Conservation (phyloP, 2,329 filamentous ascomycete genomes). For the Trichophyton simii region DNA sequence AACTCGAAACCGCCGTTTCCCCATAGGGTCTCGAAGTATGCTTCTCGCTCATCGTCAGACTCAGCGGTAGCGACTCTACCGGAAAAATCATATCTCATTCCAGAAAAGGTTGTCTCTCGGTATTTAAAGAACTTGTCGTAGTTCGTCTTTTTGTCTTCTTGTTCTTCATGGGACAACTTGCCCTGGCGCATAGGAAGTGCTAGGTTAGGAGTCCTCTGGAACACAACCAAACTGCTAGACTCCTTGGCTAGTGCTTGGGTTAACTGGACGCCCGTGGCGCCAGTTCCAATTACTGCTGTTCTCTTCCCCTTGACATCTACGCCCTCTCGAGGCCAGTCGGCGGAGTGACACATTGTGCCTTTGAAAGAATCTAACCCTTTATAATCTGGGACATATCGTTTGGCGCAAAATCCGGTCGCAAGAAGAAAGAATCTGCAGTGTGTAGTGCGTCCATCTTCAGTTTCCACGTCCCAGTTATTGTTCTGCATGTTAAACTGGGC, state of each 20-base stretch:
- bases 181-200: constrained; percentile 49
- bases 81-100: constrained; percentile 44
- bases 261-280: constrained; percentile 52
- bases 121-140: constrained; percentile 40
- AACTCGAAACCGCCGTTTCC: constrained; percentile 42
- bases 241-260: constrained; percentile 46
- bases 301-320: constrained; percentile 48
- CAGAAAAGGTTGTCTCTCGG: constrained; percentile 42
- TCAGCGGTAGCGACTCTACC: constrained; percentile 44
- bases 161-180: constrained; percentile 37
- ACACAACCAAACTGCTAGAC: constrained; percentile 38
- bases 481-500: constrained; percentile 29
- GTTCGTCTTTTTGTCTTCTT: constrained; percentile 32
- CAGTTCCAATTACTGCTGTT: constrained; percentile 52
- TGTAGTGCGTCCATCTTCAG: constrained; percentile 29
- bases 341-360: constrained; percentile 47
- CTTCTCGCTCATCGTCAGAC: constrained; percentile 37
- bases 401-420: constrained; percentile 37
- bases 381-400: constrained; percentile 32
- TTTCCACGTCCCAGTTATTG: constrained; percentile 35
- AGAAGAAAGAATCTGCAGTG: constrained; percentile 36
- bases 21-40: constrained; percentile 40
- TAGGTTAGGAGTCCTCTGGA: constrained; percentile 56
- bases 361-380: constrained; percentile 37
- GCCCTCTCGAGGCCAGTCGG: constrained; percentile 47